Evolutionary conservation across 1,284 basidiomycete species (phyloP).

Genomic region (Papiliotrema nemorosa): DNA sequence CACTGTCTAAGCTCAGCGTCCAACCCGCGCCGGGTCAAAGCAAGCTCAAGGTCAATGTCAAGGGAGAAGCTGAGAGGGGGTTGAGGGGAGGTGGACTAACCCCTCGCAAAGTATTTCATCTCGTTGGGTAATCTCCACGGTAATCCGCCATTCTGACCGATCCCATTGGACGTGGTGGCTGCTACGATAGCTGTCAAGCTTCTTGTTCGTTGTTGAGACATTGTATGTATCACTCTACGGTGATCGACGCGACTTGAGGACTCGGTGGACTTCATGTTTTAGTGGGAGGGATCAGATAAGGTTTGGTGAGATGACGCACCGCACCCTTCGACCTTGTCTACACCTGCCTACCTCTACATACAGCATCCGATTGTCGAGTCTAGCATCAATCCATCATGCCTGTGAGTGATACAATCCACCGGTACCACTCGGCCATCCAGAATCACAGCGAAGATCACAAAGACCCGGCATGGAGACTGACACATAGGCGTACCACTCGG

Average conservation of each 20-base stretch:
- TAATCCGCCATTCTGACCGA: conserved; percentile 69
- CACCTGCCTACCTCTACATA: not conserved
- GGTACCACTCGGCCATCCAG: not conserved
- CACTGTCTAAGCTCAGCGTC: conserved; percentile 27
- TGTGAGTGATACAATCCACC: conserved; percentile 4
- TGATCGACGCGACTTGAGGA: conserved; percentile 5
- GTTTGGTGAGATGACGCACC: not conserved
- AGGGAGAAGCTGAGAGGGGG: not conserved
- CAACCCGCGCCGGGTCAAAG: too few species aligned
- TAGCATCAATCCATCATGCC: conserved; percentile 20
- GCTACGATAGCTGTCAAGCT: conserved; percentile 85
- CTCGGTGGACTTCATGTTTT: not conserved
- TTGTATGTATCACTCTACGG: not conserved
- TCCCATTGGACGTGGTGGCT: conserved; percentile 80
- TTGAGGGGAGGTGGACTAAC: conserved; percentile 20
- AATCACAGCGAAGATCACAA: not conserved
- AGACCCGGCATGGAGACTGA: not conserved
- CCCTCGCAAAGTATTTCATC: conserved; percentile 87
- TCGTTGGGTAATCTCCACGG: conserved; percentile 90
- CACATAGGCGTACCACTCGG: conserved; percentile 87
- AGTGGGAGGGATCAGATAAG: not conserved
- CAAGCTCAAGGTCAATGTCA: too few species aligned
- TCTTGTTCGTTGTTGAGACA: conserved; percentile 1
- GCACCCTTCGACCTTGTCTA: too few species aligned
- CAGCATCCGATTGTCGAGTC: not conserved